Evolutionary conservation across 139 green algal species (phyloP).

Genomic region (Chlorella sp.): DNA sequence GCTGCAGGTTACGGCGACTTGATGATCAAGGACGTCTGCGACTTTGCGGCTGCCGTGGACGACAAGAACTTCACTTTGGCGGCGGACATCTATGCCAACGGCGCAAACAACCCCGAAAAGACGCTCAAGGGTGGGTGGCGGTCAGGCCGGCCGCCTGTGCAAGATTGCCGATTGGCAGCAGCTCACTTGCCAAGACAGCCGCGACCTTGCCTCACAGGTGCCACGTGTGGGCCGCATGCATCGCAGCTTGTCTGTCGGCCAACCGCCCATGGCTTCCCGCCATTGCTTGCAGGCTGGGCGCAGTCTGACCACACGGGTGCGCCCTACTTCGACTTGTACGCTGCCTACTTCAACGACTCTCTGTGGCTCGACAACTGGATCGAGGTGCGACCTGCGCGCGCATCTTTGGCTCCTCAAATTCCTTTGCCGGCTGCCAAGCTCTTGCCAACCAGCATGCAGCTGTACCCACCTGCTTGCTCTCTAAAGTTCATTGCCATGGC

Average conservation of each 20-base stretch:
- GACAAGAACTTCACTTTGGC: not conserved
- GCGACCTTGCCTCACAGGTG: too few species aligned
- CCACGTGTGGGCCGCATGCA: too few species aligned
- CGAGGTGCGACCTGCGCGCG: not conserved
- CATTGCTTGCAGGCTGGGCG: not conserved
- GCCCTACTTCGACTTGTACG: not conserved
- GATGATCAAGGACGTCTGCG: slow-evolving; percentile 12
- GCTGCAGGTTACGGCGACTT: slow-evolving; percentile 7
- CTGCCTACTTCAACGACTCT: slow-evolving; percentile 14
- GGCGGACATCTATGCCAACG: not conserved
- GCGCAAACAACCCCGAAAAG: not conserved
- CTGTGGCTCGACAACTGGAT: slow-evolving; percentile 15
- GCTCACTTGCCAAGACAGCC: too few species aligned
- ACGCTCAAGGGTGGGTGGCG: slow-evolving; percentile 9
- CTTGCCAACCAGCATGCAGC: not conserved
- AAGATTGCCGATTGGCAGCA: too few species aligned
- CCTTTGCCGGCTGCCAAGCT: not conserved
- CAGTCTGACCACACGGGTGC: not conserved
- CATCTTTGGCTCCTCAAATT: too few species aligned
- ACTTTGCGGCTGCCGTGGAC: not conserved
- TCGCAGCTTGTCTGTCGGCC: too few species aligned
- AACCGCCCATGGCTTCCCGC: too few species aligned
- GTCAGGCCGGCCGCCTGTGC: too few species aligned
- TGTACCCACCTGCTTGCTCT: not conserved
- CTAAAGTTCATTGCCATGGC: too few species aligned